phyloP scores from a whole-genome alignment of 2,329 filamentous ascomycete genomes.

The Parafenestella ontariensis region DNA sequence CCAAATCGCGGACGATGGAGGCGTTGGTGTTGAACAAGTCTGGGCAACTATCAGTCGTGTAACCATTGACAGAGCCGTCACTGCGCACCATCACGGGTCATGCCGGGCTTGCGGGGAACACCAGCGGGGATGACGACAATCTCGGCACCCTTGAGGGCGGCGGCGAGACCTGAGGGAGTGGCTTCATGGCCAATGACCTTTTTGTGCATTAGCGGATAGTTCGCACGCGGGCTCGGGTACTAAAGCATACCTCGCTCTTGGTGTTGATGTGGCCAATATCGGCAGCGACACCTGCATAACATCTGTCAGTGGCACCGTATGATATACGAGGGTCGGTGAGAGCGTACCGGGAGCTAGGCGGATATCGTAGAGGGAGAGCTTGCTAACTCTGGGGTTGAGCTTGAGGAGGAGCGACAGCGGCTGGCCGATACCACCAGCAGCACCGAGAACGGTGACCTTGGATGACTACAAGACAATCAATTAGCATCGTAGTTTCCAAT shows the following conservation, averaged over 20 bases:
- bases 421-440: constrained; percentile 97
- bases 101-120: constrained; percentile 98
- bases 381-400: constrained; percentile 92
- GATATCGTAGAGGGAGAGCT: constrained; percentile 98
- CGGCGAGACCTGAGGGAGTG: constrained; percentile 75
- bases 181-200: constrained; percentile 87
- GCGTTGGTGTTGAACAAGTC: constrained; percentile 99
- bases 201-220: constrained; percentile 30
- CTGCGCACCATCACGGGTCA: constrained; percentile 86
- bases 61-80: not conserved
- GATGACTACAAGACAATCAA: constrained; percentile 69
- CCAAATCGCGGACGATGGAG: constrained; percentile 97
- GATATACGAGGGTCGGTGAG: not conserved
- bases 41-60: constrained; percentile 39
- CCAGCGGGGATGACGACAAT: constrained; percentile 97
- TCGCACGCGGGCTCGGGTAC: constrained; percentile 6
- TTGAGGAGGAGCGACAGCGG: constrained; percentile 97
- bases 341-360: constrained; percentile 85
- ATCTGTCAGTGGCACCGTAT: constrained; percentile 24
- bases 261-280: constrained; percentile 99
- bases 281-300: constrained; percentile 82
- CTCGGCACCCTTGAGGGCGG: constrained; percentile 84
- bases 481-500: constrained; percentile 33
- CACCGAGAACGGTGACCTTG: constrained; percentile 97
- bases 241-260: constrained; percentile 72